Evolutionary conservation across 805 yeast species (phyloP), one percentile per base, ranked within the genome.

Genomic region (Candida orba): DNA sequence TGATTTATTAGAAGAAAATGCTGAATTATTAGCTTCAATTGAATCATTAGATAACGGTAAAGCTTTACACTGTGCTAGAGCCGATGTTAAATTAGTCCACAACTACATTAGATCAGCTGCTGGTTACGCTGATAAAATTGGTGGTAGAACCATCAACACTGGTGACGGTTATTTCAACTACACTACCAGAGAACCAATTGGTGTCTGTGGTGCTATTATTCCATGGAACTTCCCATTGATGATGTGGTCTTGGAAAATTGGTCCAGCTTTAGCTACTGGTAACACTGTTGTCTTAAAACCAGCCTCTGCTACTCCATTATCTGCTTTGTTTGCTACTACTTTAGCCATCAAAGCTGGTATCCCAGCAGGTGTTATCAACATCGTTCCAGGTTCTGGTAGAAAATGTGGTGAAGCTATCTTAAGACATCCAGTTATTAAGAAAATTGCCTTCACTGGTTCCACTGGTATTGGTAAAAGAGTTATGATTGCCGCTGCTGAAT

Each of bases 191-290:
- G 89, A 82, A 63, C 90, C 91, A 53, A 64, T 83, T 52, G 91
- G 90, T 62, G 84, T 83, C 34, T 82, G 88, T 69, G 91, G 90
- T 52, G 88, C 81, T 64, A 82, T 84, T 51, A 83, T 84, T 50
- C 90, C 91, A 61, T 84, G 90, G 90, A 84, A 84, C 63, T 84
- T 84, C 76, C 91, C 91, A 55, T 65, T 84, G 51, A 72, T 84
- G 70, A 83, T 84, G 85, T 72, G 80, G 63, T 65, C 84, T 36
- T 84, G 91, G 91, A 84, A 84, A 62, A 69, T 84, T 47, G 87
- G 84, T 42, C 90, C 91, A 37, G 87, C 86, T 49, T 68, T 82
- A 56, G 84, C 84, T 41, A 78, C 88, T 52, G 88, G 88, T 67
- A 81, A 82, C 69, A 78, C 85, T 41, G 69, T 78, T 52, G 79